Conservation (phyloP, 352 stramenopile genomes). For the Phytophthora aleatoria region DNA sequence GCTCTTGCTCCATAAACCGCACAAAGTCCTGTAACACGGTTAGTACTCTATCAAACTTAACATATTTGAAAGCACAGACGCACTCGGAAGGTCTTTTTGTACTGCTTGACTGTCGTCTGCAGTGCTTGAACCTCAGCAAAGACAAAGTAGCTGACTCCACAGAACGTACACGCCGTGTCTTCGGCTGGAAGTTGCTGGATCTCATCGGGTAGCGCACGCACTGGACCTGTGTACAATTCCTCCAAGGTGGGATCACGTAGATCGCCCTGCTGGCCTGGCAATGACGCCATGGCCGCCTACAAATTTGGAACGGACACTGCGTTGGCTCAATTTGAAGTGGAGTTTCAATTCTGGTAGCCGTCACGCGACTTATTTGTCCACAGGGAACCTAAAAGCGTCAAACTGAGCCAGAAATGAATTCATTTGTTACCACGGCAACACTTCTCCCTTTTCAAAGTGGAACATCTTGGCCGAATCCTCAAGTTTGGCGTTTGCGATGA, state of each 20-base stretch:
- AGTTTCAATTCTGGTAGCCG: conserved; percentile 5
- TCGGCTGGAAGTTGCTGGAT: conserved; percentile 71
- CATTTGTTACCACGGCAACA: conserved; percentile 48
- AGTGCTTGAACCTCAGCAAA: conserved; percentile 84
- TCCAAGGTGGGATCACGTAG: conserved; percentile 72
- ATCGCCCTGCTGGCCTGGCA: conserved; percentile 10
- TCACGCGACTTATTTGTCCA: too few species aligned
- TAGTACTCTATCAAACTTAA: neutral
- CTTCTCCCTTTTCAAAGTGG: conserved; percentile 46
- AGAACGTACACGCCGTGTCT: conserved; percentile 86
- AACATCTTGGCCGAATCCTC: conserved; percentile 53
- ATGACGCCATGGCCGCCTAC: conserved; percentile 9
- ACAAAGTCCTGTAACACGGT: conserved; percentile 49
- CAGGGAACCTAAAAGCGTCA: neutral
- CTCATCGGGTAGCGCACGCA: conserved; percentile 57
- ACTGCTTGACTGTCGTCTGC: conserved; percentile 70
- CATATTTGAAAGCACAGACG: neutral
- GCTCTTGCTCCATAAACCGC: conserved; percentile 70
- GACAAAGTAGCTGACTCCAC: conserved; percentile 86
- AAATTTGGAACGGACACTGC: conserved; percentile 5
- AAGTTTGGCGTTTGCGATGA: conserved; percentile 42
- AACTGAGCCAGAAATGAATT: neutral
- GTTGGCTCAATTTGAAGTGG: conserved; percentile 4
- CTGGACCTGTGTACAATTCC: conserved; percentile 69
- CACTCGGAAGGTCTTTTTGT: conserved; percentile 75